These are phyloP conservation scores for Colletotrichum caudatum DNA, from an alignment of 2,329 filamentous ascomycete genomes.

Conservation along the genomic window DNA sequence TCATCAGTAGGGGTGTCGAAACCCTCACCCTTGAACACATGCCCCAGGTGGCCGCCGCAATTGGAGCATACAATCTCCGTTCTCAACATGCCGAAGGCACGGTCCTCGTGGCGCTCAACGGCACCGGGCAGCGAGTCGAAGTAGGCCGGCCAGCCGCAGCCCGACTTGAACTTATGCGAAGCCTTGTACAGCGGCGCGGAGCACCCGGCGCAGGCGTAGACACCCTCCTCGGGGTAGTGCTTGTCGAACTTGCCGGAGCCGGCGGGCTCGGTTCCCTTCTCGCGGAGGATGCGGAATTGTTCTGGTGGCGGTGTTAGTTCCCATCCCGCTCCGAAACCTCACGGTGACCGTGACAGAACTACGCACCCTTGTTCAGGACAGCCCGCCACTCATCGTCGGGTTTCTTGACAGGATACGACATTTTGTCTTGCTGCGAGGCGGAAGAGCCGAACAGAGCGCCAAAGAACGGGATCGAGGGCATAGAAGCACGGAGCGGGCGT, in stretches of 20 bases:
- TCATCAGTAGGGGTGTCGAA: constrained; percentile 90
- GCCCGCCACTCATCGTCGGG: constrained; percentile 89
- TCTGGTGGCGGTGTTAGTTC: constrained; percentile 65
- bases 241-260: constrained; percentile 88
- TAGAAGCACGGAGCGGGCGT: constrained; percentile 63
- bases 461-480: constrained; percentile 84
- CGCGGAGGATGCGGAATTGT: constrained; percentile 92
- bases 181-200: constrained; percentile 91
- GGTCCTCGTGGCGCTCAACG: constrained; percentile 84
- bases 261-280: constrained; percentile 90
- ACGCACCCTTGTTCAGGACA: constrained; percentile 72
- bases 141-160: constrained; percentile 98
- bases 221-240: constrained; percentile 79
- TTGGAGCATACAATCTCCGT: constrained; percentile 96
- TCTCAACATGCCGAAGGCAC: constrained; percentile 81
- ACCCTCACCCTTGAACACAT: constrained; percentile 92
- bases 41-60: constrained; percentile 91
- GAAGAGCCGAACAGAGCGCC: constrained; percentile 79
- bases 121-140: constrained; percentile 95
- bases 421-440: constrained; percentile 66
- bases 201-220: constrained; percentile 91
- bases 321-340: neutral
- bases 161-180: constrained; percentile 93
- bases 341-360: neutral
- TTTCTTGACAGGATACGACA: constrained; percentile 85